phyloP scores from a whole-genome alignment of 768 basidiomycete species.

The Clavaria fumosa region DNA sequence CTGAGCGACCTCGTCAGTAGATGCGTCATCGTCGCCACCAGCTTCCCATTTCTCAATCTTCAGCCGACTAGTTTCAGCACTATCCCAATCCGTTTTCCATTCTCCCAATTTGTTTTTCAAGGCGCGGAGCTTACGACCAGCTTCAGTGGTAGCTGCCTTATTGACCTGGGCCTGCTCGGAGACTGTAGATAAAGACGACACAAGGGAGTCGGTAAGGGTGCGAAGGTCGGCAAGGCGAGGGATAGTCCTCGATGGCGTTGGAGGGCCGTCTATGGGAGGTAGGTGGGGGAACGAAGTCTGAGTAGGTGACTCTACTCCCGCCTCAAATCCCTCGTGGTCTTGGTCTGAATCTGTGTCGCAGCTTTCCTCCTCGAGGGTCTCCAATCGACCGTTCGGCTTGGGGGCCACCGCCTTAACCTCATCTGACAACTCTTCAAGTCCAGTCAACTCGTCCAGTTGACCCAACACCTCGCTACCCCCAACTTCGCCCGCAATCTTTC shows the following conservation, averaged over 20 bases:
- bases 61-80: constrained; percentile 62
- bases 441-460: constrained; percentile 46
- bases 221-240: constrained; percentile 59
- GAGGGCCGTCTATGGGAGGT: constrained; percentile 30
- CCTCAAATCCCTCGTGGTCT: constrained; percentile 29
- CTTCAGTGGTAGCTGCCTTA: constrained; percentile 70
- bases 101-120: constrained; percentile 71
- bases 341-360: constrained; percentile 37
- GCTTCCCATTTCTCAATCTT: constrained; percentile 75
- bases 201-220: constrained; percentile 57
- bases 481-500: constrained; percentile 60
- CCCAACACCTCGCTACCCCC: constrained; percentile 63
- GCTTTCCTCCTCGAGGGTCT: constrained; percentile 17
- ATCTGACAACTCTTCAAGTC: constrained; percentile 30
- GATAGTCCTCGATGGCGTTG: constrained; percentile 44
- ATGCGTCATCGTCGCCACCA: constrained; percentile 32
- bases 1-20: constrained; percentile 13
- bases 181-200: constrained; percentile 57
- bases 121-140: constrained; percentile 74
- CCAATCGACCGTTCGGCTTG: constrained; percentile 17
- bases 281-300: constrained; percentile 45
- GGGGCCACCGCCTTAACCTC: constrained; percentile 13
- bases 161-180: constrained; percentile 86
- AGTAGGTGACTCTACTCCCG: constrained; percentile 30
- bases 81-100: constrained; percentile 73